phyloP scores from a whole-genome alignment of 805 yeast genomes.

The Saccharomycopsis babjevae region DNA sequence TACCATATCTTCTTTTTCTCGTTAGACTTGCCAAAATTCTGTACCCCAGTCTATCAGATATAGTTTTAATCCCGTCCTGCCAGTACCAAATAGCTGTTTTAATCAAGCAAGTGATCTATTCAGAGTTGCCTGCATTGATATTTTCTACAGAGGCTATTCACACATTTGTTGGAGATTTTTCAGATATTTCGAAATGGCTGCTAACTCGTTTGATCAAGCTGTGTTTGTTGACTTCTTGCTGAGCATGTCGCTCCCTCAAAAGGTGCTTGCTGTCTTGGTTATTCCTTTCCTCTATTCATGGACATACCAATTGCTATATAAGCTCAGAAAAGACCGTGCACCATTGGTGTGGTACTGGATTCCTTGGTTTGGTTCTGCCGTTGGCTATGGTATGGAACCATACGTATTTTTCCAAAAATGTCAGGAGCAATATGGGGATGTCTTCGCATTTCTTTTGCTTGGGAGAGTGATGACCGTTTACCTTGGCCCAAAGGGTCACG shows the following conservation, averaged over 20 bases:
- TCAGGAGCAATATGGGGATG: slow-evolving; percentile 81
- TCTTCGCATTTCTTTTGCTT: slow-evolving; percentile 78
- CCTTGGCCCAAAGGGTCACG: slow-evolving; percentile 96
- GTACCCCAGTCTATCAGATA: too few species aligned
- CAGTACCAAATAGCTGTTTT: too few species aligned
- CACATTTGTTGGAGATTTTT: too few species aligned
- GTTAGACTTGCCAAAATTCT: too few species aligned
- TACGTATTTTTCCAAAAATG: slow-evolving; percentile 77
- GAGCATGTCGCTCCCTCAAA: background rate
- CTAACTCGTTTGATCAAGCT: background rate
- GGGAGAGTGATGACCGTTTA: slow-evolving; percentile 94
- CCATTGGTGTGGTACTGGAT: slow-evolving; percentile 88
- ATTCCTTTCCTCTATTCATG: slow-evolving; percentile 59
- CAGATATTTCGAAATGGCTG: background rate
- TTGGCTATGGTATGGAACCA: slow-evolving; percentile 85
- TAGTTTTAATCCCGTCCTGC: too few species aligned
- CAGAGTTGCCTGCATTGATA: too few species aligned
- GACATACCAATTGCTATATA: slow-evolving; percentile 56
- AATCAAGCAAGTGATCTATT: too few species aligned
- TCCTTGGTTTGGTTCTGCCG: slow-evolving; percentile 94
- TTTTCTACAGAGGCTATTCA: too few species aligned
- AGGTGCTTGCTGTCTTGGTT: slow-evolving; percentile 26
- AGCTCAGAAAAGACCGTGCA: slow-evolving; percentile 70
- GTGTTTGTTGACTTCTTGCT: background rate
- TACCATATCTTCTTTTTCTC: too few species aligned